These are phyloP conservation scores for Globisporangium orthogonon DNA, from an alignment of 352 stramenopile genomes.

Conservation along the genomic window DNA sequence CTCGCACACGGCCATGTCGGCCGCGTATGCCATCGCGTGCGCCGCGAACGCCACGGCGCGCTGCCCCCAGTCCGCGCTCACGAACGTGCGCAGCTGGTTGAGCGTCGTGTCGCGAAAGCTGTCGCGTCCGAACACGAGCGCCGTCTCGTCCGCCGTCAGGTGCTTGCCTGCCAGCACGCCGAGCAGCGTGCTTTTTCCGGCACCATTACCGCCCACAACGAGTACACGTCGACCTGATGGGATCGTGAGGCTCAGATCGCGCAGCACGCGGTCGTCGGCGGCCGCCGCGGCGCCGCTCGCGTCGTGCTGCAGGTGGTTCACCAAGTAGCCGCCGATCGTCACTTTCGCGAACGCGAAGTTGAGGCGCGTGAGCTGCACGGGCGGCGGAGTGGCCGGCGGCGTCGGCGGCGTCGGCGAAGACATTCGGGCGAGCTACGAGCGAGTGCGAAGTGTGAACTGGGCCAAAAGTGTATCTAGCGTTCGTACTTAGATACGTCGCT, in stretches of 20 bases:
- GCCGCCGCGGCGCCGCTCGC: conserved; percentile 2
- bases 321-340: conserved; percentile 46
- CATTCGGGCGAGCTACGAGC: too few relatives aligned
- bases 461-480: too few relatives aligned
- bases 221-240: conserved; percentile 84
- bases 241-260: conserved; percentile 84
- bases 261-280: conserved; percentile 73
- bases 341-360: conserved; percentile 78
- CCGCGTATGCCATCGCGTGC: conserved; percentile 81
- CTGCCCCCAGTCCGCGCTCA: conserved; percentile 96
- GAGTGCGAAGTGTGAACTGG: too few relatives aligned
- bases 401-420: too few relatives aligned
- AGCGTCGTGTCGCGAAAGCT: conserved; percentile 94
- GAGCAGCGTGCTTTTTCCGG: conserved; percentile 94
- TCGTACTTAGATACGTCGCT: too few relatives aligned
- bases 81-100: conserved; percentile 91
- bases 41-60: conserved; percentile 93
- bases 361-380: conserved; percentile 48
- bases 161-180: conserved; percentile 93
- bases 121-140: conserved; percentile 83
- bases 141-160: conserved; percentile 86
- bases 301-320: conserved; percentile 56
- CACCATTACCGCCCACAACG: conserved; percentile 94
- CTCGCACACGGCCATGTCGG: conserved; percentile 93
- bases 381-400: conserved; percentile 6